Conservation (phyloP, 2,329 filamentous ascomycete genomes). For the Thielaviopsis euricoi region DNA sequence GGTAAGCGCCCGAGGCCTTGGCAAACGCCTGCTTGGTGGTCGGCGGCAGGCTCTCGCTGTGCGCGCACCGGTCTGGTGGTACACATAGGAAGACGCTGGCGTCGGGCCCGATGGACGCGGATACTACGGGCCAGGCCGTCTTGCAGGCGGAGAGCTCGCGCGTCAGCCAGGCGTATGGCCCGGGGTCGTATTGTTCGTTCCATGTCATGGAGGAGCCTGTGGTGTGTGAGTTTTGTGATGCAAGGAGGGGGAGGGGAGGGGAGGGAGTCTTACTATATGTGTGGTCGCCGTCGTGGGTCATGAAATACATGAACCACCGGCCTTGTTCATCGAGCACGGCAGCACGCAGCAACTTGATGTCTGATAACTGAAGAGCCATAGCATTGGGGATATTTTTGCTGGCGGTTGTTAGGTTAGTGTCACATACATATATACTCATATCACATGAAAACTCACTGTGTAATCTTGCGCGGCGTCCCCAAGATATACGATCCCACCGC, state of each 20-base stretch:
- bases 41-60: not conserved
- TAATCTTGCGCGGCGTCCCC: constrained; percentile 2
- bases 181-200: constrained; percentile 8
- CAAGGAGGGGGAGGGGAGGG: too few relatives aligned
- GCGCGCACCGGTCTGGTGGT: not conserved
- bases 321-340: constrained; percentile 6
- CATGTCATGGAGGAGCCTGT: constrained; percentile 9
- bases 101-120: constrained; percentile 3
- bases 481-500: constrained; percentile 5
- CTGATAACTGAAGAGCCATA: constrained; percentile 7
- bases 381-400: constrained; percentile 5
- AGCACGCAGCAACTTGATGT: constrained; percentile 2
- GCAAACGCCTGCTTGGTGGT: not conserved
- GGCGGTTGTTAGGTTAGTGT: not conserved
- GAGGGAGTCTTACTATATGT: constrained; percentile 5
- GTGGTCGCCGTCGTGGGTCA: constrained; percentile 4
- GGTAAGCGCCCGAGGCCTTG: not conserved
- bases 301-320: constrained; percentile 10
- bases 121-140: constrained; percentile 1
- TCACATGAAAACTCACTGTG: constrained; percentile 1
- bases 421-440: not conserved
- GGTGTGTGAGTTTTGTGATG: too few relatives aligned
- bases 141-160: not conserved
- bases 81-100: not conserved
- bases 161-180: constrained; percentile 6